Evolutionary conservation across 495 filamentous ascomycete genomes (phyloP).

Genomic region (Aspergillus funiculosus): DNA sequence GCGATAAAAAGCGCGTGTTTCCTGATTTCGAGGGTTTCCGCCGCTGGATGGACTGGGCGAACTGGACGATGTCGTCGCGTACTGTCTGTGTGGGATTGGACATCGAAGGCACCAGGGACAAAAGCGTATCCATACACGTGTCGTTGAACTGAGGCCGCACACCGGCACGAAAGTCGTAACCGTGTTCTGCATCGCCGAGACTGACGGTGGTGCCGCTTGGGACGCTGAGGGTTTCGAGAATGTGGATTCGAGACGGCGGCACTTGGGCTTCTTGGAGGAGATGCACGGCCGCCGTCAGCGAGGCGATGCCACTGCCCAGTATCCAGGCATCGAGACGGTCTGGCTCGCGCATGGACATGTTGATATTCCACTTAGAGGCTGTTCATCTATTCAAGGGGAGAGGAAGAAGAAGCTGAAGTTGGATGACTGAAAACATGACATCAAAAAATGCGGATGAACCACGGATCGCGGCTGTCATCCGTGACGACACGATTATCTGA

Average conservation of each 20-base stretch:
- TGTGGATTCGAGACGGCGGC: conserved; percentile 35
- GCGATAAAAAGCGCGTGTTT: conserved; percentile 17
- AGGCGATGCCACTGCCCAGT: conserved; percentile 39
- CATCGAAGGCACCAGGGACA: conserved; percentile 32
- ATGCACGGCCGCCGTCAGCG: conserved; percentile 37
- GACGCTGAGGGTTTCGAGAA: conserved; percentile 31
- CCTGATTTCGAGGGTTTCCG: neutral
- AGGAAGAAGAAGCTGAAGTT: neutral
- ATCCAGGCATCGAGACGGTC: conserved; percentile 23
- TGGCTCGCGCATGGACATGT: conserved; percentile 8
- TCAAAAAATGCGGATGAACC: no score
- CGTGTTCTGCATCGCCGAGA: conserved; percentile 28
- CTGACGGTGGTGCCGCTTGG: conserved; percentile 33
- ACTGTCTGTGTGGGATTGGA: conserved; percentile 21
- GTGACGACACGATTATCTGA: no score
- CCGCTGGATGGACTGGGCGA: conserved; percentile 10
- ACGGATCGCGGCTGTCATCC: no score
- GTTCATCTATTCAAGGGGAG: no score
- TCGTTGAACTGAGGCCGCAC: conserved; percentile 36
- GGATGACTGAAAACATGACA: no score
- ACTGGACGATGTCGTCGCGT: conserved; percentile 26
- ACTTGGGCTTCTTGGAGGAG: conserved; percentile 42
- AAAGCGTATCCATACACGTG: conserved; percentile 30
- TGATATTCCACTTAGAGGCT: neutral
- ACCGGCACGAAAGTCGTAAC: conserved; percentile 36